phyloP scores from a whole-genome alignment of 768 basidiomycete species.

The Lactarius pseudohatsudake region DNA sequence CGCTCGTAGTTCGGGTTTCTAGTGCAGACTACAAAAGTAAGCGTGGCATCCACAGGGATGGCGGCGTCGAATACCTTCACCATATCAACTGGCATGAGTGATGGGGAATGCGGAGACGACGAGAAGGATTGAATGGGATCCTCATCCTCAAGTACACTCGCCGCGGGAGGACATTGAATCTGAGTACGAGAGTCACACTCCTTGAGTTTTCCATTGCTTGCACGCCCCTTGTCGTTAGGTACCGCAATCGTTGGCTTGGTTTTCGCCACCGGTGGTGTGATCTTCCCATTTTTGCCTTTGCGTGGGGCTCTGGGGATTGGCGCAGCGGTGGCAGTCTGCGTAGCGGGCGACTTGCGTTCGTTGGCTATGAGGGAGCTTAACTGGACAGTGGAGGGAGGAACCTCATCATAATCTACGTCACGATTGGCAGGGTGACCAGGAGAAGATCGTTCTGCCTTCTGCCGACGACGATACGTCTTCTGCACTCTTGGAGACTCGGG shows the following conservation, averaged over 20 bases:
- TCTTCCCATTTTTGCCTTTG: slow-evolving; percentile 10
- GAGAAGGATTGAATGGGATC: slow-evolving; percentile 26
- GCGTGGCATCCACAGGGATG: not conserved
- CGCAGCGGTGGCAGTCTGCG: not conserved
- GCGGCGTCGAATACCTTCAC: not conserved
- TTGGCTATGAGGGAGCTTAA: slow-evolving; percentile 7
- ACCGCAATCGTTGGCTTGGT: not conserved
- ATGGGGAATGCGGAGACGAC: slow-evolving; percentile 4
- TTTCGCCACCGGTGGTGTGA: not conserved
- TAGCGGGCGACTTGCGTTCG: not conserved
- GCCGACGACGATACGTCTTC: slow-evolving; percentile 26
- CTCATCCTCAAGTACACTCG: slow-evolving; percentile 11
- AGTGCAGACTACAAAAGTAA: slow-evolving; percentile 7
- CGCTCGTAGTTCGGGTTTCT: too few species aligned
- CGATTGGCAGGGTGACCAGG: not conserved
- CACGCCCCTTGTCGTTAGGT: not conserved
- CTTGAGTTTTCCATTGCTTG: not conserved
- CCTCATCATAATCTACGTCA: slow-evolving; percentile 28
- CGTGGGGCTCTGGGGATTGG: not conserved
- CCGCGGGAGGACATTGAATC: slow-evolving; percentile 8
- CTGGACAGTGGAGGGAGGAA: slow-evolving; percentile 17
- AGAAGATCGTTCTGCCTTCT: slow-evolving; percentile 17
- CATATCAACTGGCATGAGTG: not conserved
- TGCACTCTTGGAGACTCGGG: slow-evolving; percentile 3
- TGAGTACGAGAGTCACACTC: not conserved